Evolutionary conservation across 176 grass and related monocot genomes (phyloP).

Genomic region (Aechmea fasciata): DNA sequence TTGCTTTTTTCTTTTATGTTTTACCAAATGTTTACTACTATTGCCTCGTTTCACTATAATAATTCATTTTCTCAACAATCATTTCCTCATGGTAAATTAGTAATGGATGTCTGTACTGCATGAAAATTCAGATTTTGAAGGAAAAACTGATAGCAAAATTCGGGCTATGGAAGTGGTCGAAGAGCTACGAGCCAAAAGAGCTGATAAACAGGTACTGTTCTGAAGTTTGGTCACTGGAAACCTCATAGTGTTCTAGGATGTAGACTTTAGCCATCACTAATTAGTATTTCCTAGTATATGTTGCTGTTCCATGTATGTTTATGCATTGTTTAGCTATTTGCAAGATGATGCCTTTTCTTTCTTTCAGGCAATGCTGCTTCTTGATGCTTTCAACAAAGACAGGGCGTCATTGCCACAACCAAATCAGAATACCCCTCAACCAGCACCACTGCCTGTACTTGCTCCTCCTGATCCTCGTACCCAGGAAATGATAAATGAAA

Average conservation of each 20-base stretch:
- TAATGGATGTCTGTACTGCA: not conserved
- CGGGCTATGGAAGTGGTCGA: constrained; percentile 17
- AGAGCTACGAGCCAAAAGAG: constrained; percentile 20
- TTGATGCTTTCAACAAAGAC: constrained; percentile 29
- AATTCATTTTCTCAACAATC: not conserved
- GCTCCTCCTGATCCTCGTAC: constrained; percentile 22
- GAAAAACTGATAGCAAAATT: constrained; percentile 25
- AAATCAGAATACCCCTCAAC: constrained; percentile 20
- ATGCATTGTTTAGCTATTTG: not conserved
- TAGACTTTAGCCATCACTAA: not conserved
- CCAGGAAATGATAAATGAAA: constrained; percentile 28
- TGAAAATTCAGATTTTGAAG: constrained; percentile 17
- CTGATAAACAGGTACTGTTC: constrained; percentile 25
- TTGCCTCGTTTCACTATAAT: not conserved
- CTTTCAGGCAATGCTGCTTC: constrained; percentile 19
- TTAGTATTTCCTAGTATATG: not conserved
- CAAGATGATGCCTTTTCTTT: not conserved
- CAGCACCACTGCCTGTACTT: not conserved
- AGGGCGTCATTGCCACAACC: constrained; percentile 20
- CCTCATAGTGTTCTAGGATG: too few species aligned
- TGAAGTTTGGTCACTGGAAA: not conserved
- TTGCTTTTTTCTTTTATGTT: not conserved
- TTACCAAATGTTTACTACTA: not conserved
- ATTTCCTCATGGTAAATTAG: not conserved
- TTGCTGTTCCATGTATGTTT: not conserved